Evolutionary conservation across 305 asterid genomes (phyloP), one percentile per base, ranked within the genome.

Genomic region (Stenogyne calaminthoides): DNA sequence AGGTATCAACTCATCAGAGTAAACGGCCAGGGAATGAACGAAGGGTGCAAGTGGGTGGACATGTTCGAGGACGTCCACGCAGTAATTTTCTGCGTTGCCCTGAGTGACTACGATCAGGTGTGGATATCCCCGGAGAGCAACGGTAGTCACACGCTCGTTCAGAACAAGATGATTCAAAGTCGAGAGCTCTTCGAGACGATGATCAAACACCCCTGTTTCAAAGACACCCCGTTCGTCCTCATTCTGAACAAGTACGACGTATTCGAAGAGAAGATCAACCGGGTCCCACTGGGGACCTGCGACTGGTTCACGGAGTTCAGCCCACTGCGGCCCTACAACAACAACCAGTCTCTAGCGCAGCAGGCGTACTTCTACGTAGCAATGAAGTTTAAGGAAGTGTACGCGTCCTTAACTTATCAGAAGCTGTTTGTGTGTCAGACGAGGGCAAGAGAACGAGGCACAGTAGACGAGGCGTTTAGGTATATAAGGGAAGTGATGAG

Each of bases 11-110:
- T 94, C 34, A 90, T 94, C 69, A 77, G 98, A 80, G 91, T 91
- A 56, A 91, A 89, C 20, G 92, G 93, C 47, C 91, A 87, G 74
- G 96, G 98, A 39, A 86, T 94, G 93, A 85, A 76, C 37, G 97
- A 87, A 51, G 96, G 98, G 14, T 84, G 97, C 84, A 91, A 90
- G 82, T 94, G 98, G 98, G 90, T 91, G 20, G 98, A 91, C 73
- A 94, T 94, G 98, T 94, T 94, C 39, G 97, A 91, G 81, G 98
- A 91, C 56, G 97, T 91, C 9, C 95, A 97, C 0, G 91, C 82
- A 0, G 89, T 94, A 3, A 90, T 91, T 18, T 94, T 91, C 80
- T 88, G 95, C 57, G 83, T 88, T 12, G 80, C 98, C 52, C 82
- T 94, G 42, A 84, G 97, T 12, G 97, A 94, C 51, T 94, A 91